Evolutionary conservation across 768 basidiomycete species (phyloP).

Genomic region (Mycena indigotica): DNA sequence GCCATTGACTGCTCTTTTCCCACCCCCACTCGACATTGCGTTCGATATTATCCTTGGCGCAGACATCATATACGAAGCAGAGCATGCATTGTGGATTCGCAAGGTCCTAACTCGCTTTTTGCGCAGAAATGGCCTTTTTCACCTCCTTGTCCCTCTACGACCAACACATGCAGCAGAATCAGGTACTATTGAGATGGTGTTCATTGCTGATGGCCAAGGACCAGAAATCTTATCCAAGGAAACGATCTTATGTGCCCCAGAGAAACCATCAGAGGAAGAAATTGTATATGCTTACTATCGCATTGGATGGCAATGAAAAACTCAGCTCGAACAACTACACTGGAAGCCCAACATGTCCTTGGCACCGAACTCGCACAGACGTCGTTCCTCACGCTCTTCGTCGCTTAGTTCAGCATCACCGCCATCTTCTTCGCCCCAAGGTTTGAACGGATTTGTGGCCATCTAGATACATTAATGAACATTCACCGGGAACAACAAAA

Average conservation of each 20-base stretch:
- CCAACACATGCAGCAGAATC: slow-evolving; percentile 64
- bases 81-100: slow-evolving; percentile 74
- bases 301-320: slow-evolving; percentile 61
- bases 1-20: background rate
- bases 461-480: slow-evolving; percentile 51
- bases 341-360: slow-evolving; percentile 84
- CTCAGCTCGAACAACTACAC: slow-evolving; percentile 88
- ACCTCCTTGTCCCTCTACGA: slow-evolving; percentile 78
- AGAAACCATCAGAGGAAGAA: slow-evolving; percentile 43
- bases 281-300: slow-evolving; percentile 72
- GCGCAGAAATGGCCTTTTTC: slow-evolving; percentile 44
- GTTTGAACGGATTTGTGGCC: slow-evolving; percentile 81
- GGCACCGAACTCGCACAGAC: slow-evolving; percentile 79
- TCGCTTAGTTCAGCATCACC: slow-evolving; percentile 48
- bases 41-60: slow-evolving; percentile 80
- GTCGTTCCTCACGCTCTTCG: slow-evolving; percentile 69
- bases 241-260: slow-evolving; percentile 56
- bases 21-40: slow-evolving; percentile 34
- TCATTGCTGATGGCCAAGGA: slow-evolving; percentile 33
- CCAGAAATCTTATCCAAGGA: slow-evolving; percentile 59
- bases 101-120: slow-evolving; percentile 57
- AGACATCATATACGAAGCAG: slow-evolving; percentile 79
- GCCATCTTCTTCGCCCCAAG: slow-evolving; percentile 80
- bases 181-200: slow-evolving; percentile 56
- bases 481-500: slow-evolving; percentile 4